Evolutionary conservation across 2,329 filamentous ascomycete genomes (phyloP), one percentile per base, ranked within the genome.

Genomic region (Xylaria multiplex): DNA sequence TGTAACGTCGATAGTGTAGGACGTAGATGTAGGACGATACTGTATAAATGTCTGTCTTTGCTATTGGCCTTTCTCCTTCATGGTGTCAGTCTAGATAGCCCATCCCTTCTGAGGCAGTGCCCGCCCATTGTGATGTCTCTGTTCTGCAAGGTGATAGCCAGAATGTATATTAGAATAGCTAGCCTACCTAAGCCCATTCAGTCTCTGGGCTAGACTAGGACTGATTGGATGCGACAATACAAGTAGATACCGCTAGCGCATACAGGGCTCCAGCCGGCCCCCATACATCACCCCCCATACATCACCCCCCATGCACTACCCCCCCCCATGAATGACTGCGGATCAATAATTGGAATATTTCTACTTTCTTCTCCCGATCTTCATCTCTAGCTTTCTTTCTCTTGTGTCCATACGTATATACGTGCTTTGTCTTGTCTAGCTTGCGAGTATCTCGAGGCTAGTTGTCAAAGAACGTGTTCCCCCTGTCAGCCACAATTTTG

Each of bases 291-390:
- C n/a, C 37, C 8, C 37, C 37, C 9, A 40, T 40, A 4, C 37
- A 14, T 1, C 5, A 13, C 37, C 37, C 32, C 22, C 42, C 37
- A 58, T 46, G 37, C 24, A 57, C 14, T 43, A 50, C 27, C 57
- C 19, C 19, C 19, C 19, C 27, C 27, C 2, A 27, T 35, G 42
- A 35, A 49, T 22, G 53, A 59, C 40, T 57, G 65, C 27, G 54
- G 65, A 67, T 67, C 65, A 54, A 13, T 42, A 50, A 54, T 58
- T 64, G 61, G 46, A 64, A 64, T 61, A 62, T 62, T 46, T 54
- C 57, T 37, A 19, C 19, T 53, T 67, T 35, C 52, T n/a, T 42
- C 52, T 46, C 50, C 45, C 43, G n/a, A 13, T 14, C 32, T 32
- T 54, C 49, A 9, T 30, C 35, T 30, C 27, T 58, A 37, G 7